Conservation (phyloP, 2,329 filamentous ascomycete species). For the Rhynchosporium secalis region DNA sequence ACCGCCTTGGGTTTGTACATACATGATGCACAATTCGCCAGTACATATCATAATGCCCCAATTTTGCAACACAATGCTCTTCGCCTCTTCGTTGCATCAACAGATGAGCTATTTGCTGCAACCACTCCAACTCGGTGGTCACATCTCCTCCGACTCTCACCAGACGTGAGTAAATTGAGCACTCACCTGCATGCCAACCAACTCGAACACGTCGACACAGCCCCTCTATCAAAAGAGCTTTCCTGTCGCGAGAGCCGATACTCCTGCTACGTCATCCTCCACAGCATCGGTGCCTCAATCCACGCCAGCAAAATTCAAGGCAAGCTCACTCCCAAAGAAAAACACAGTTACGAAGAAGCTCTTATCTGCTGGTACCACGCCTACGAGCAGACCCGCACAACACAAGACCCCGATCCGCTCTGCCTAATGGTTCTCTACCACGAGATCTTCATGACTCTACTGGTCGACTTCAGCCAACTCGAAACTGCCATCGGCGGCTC, state of each 20-base stretch:
- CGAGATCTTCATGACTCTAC: slow-evolving; percentile 26
- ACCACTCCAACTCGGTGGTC: slow-evolving; percentile 13
- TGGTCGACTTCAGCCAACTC: slow-evolving; percentile 25
- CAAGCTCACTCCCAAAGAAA: neutral
- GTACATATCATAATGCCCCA: slow-evolving; percentile 12
- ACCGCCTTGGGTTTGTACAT: slow-evolving; percentile 10
- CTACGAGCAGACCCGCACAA: slow-evolving; percentile 15
- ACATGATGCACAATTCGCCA: slow-evolving; percentile 18
- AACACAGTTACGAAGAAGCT: slow-evolving; percentile 2
- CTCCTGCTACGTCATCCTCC: slow-evolving; percentile 13
- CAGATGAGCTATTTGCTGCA: slow-evolving; percentile 15
- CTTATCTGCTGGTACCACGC: slow-evolving; percentile 18
- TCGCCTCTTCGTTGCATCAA: slow-evolving; percentile 13
- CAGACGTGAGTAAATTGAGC: slow-evolving; percentile 2
- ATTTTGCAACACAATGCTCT: slow-evolving; percentile 15
- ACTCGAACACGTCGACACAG: slow-evolving; percentile 3
- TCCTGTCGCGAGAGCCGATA: slow-evolving; percentile 9
- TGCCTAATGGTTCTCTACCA: slow-evolving; percentile 29
- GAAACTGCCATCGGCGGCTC: slow-evolving; percentile 25
- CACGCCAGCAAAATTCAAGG: slow-evolving; percentile 2
- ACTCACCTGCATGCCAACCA: slow-evolving; percentile 11
- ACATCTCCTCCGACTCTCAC: slow-evolving; percentile 9
- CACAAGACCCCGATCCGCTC: slow-evolving; percentile 17
- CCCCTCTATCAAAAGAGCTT: slow-evolving; percentile 9
- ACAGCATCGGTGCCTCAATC: slow-evolving; percentile 14